phyloP scores from a whole-genome alignment of 495 filamentous ascomycete species.

The Daldinia grandis region DNA sequence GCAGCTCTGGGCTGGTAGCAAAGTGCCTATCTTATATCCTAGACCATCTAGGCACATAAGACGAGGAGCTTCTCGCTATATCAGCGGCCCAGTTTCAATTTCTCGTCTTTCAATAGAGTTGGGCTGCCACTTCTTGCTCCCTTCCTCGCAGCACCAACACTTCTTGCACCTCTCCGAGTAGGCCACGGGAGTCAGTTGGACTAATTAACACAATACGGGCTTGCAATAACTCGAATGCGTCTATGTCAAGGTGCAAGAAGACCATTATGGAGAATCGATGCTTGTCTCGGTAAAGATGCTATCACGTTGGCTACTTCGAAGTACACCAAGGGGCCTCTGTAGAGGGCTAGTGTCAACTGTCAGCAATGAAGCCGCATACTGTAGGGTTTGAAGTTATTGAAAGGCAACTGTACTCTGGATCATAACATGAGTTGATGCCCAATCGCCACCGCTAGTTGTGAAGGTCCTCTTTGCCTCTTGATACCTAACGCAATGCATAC shows the following conservation, averaged over 20 bases:
- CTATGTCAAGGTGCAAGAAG: neutral
- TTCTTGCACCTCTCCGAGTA: neutral
- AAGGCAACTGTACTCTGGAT: constrained; percentile 9
- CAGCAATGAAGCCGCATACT: neutral
- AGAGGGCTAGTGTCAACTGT: constrained; percentile 9
- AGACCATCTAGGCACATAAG: neutral
- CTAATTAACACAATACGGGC: neutral
- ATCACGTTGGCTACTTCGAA: neutral
- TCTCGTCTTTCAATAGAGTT: neutral
- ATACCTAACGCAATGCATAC: constrained; percentile 15
- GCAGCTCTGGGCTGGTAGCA: neutral
- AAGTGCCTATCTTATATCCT: neutral
- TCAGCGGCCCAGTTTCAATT: neutral
- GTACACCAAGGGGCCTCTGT: neutral
- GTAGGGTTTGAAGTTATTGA: neutral
- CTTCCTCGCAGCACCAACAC: neutral
- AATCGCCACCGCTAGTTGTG: constrained; percentile 12
- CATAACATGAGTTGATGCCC: constrained; percentile 24
- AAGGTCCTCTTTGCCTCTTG: neutral
- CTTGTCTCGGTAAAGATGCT: neutral
- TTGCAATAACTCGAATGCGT: neutral
- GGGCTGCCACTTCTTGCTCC: neutral
- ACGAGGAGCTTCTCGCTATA: neutral
- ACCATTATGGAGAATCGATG: neutral
- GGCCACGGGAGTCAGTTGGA: neutral